Evolutionary conservation across 441 rosid species (phyloP).

Genomic region (Pelargonium myrrhifolium): DNA sequence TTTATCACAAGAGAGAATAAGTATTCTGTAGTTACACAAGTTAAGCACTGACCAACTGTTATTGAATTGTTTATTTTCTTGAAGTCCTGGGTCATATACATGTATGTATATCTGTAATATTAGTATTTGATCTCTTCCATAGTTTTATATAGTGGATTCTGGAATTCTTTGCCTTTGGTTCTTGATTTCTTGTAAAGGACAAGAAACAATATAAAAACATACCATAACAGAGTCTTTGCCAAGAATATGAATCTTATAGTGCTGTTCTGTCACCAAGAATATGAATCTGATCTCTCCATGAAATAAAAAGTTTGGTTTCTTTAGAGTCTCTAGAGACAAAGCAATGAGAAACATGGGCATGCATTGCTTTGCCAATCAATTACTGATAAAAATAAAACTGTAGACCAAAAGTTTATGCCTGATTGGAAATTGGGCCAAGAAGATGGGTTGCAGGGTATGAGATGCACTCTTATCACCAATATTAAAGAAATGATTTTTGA

Average conservation of each 20-base stretch:
- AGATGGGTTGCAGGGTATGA: background rate
- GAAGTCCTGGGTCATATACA: too few relatives aligned
- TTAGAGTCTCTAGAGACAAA: too few relatives aligned
- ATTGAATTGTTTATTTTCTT: too few relatives aligned
- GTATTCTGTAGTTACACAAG: too few relatives aligned
- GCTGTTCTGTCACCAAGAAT: background rate
- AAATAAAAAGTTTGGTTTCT: background rate
- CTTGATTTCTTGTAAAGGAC: too few relatives aligned
- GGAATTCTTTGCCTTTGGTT: too few relatives aligned
- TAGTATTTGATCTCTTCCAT: too few relatives aligned
- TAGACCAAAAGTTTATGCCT: background rate
- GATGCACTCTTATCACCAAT: constrained; percentile 4
- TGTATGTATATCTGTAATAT: too few relatives aligned
- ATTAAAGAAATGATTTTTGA: background rate
- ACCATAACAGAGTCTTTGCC: background rate
- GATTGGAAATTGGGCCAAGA: background rate
- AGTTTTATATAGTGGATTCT: too few relatives aligned
- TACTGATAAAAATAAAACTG: background rate
- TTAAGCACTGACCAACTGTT: too few relatives aligned
- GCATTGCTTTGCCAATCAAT: background rate
- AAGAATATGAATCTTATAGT: background rate
- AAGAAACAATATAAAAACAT: too few relatives aligned
- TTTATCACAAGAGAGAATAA: too few relatives aligned
- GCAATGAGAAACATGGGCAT: background rate
- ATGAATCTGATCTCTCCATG: background rate